These are phyloP conservation scores for Neofusicoccum umdonicola DNA, from an alignment of 2,329 filamentous ascomycete genomes.

Conservation along the genomic window DNA sequence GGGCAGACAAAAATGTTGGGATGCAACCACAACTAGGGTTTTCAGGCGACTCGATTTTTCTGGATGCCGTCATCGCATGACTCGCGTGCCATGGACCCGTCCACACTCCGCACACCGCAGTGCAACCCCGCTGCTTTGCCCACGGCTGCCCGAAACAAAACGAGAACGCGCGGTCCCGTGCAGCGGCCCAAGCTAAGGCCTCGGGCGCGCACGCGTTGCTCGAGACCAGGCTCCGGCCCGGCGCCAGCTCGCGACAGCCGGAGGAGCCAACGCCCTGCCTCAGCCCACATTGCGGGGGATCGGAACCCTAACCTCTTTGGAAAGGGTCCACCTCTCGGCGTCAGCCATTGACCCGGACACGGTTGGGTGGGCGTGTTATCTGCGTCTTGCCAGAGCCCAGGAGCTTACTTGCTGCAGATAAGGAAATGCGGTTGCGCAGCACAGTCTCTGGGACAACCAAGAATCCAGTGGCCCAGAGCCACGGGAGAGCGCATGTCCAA, in stretches of 20 bases:
- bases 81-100: not conserved
- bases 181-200: not conserved
- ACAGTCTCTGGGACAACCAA: not conserved
- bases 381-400: not conserved
- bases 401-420: not conserved
- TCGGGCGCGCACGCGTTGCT: too few species aligned
- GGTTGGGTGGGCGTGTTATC: not conserved
- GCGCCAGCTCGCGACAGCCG: too few species aligned
- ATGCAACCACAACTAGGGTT: slow-evolving; percentile 17
- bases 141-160: not conserved
- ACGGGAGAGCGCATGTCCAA: not conserved
- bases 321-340: not conserved
- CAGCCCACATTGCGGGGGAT: slow-evolving; percentile 1
- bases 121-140: not conserved
- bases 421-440: not conserved
- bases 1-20: slow-evolving; percentile 18
- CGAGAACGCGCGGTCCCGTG: not conserved
- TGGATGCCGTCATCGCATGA: slow-evolving; percentile 5
- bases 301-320: not conserved
- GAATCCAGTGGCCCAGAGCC: not conserved
- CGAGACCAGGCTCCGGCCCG: too few species aligned
- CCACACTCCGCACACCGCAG: not conserved
- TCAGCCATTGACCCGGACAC: not conserved
- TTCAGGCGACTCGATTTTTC: slow-evolving; percentile 8
- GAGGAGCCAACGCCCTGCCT: not conserved